These are phyloP conservation scores for Triticum timopheevii DNA, from an alignment of 176 grass and related monocot species.

Conservation along the genomic window DNA sequence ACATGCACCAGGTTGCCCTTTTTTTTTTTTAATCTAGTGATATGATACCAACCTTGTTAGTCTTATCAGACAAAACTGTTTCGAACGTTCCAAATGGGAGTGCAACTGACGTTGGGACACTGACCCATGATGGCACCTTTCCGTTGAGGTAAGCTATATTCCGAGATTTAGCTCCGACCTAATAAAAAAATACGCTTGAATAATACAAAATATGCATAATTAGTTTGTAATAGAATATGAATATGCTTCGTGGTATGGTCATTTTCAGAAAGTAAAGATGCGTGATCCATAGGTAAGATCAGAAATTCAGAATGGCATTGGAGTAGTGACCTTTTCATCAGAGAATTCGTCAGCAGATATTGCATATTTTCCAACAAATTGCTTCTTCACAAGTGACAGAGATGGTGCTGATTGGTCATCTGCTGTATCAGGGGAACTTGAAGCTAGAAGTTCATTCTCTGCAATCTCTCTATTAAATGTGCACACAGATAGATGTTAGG, in stretches of 20 bases:
- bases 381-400: constrained; percentile 70
- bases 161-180: constrained; percentile 95
- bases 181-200: constrained; percentile 19
- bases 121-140: constrained; percentile 86
- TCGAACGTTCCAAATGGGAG: constrained; percentile 94
- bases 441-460: constrained; percentile 60
- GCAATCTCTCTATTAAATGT: constrained; percentile 64
- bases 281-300: not conserved
- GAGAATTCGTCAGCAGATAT: constrained; percentile 94
- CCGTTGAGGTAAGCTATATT: constrained; percentile 92
- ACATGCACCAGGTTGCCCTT: too few relatives aligned
- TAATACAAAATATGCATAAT: not conserved
- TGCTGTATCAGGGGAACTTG: constrained; percentile 38
- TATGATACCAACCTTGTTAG: constrained; percentile 60
- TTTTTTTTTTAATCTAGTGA: not conserved
- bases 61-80: constrained; percentile 67
- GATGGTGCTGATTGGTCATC: constrained; percentile 48
- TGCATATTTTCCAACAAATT: constrained; percentile 81
- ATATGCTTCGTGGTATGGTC: not conserved
- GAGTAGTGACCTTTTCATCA: constrained; percentile 63
- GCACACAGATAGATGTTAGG: constrained; percentile 5
- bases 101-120: constrained; percentile 89
- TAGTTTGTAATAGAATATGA: not conserved
- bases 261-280: constrained; percentile 5
- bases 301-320: not conserved